Conservation (phyloP, 2,329 filamentous ascomycete species). For the Macroventuria anomochaeta region DNA sequence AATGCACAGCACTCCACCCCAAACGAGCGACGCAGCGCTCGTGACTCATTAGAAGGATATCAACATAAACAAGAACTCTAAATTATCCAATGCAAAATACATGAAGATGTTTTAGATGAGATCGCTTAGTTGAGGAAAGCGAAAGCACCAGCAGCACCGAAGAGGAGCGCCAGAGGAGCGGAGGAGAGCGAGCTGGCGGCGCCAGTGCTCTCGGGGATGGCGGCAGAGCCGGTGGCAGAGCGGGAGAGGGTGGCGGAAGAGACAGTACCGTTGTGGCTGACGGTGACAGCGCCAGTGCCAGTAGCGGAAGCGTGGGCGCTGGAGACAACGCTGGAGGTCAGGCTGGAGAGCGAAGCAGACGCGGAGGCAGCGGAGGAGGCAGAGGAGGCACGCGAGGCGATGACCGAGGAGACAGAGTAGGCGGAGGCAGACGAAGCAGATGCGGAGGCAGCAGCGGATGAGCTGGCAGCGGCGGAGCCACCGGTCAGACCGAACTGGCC, state of each 20-base stretch:
- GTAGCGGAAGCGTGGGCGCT: constrained; percentile 35
- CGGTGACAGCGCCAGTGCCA: constrained; percentile 21
- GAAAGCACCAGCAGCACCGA: constrained; percentile 51
- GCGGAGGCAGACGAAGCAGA: constrained; percentile 30
- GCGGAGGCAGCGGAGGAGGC: constrained; percentile 26
- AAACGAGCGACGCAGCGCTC: constrained; percentile 16
- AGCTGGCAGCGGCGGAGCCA: constrained; percentile 36
- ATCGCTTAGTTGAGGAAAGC: constrained; percentile 49
- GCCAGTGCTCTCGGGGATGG: constrained; percentile 33
- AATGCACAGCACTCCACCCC: constrained; percentile 28
- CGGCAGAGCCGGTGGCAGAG: constrained; percentile 20
- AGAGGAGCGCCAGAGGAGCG: constrained; percentile 29
- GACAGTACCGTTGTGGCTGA: constrained; percentile 38
- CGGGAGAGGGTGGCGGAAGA: constrained; percentile 32
- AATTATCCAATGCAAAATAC: constrained; percentile 29
- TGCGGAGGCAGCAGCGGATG: constrained; percentile 26
- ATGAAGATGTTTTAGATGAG: constrained; percentile 18
- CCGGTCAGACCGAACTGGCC: constrained; percentile 54
- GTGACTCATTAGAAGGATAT: constrained; percentile 26
- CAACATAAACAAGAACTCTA: constrained; percentile 20
- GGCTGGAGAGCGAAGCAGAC: constrained; percentile 39
- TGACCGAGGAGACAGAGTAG: constrained; percentile 25
- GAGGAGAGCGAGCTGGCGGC: constrained; percentile 47
- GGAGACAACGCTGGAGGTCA: constrained; percentile 34
- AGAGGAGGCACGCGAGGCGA: constrained; percentile 22